phyloP scores from a whole-genome alignment of 345 rosid genomes.

The Ricinus communis region DNA sequence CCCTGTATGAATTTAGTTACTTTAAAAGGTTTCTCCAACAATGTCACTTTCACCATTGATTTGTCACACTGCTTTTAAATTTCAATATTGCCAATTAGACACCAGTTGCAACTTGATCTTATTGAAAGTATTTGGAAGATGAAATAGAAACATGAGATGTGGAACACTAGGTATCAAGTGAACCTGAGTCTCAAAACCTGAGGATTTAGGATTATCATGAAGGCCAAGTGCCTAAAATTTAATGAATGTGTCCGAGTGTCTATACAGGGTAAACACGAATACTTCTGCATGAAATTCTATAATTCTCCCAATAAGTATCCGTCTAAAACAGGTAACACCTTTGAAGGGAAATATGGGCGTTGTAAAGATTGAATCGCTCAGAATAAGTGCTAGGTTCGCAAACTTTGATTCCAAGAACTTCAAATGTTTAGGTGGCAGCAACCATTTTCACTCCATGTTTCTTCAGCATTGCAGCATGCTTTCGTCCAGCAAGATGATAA shows the following conservation, averaged over 20 bases:
- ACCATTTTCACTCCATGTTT: constrained; percentile 17
- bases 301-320: not conserved
- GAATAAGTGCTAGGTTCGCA: not conserved
- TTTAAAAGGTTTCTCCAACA: too few relatives aligned
- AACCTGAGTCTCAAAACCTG: too few relatives aligned
- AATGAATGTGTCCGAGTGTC: not conserved
- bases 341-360: not conserved
- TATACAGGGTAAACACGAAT: not conserved
- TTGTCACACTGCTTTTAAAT: too few relatives aligned
- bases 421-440: constrained; percentile 9
- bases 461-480: constrained; percentile 46
- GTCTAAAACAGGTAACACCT: not conserved
- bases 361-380: not conserved
- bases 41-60: too few relatives aligned
- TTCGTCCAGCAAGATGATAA: constrained; percentile 43
- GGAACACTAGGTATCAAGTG: too few relatives aligned
- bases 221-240: not conserved
- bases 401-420: not conserved
- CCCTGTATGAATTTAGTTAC: too few relatives aligned
- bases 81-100: too few relatives aligned
- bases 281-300: not conserved
- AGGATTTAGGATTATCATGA: not conserved
- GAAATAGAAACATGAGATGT: too few relatives aligned
- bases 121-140: too few relatives aligned
- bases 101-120: too few relatives aligned